Percentiles rank a stretch among this genome's conserved stretches.
Evolutionary conservation across 331 rosid species (phyloP).

Genomic region (Spiraea crenata): DNA sequence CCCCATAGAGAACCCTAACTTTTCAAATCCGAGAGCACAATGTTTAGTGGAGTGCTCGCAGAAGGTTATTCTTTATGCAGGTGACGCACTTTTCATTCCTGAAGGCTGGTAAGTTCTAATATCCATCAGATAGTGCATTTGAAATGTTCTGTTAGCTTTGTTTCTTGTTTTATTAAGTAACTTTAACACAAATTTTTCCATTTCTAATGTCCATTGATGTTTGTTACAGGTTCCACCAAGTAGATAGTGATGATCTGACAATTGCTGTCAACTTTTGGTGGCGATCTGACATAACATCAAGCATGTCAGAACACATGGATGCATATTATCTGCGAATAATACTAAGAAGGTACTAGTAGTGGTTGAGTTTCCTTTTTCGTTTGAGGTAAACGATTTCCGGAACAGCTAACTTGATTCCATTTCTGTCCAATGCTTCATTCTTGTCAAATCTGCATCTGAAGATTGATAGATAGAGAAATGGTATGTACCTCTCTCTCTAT

Average conservation of each 20-base stretch:
- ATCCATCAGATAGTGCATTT: background rate
- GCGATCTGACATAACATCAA: conserved; percentile 60
- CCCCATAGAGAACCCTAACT: conserved; percentile 70
- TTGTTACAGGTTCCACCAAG: conserved; percentile 80
- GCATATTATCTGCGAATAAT: conserved; percentile 78
- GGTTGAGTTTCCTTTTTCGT: conserved; percentile 23
- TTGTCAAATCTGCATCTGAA: conserved; percentile 37
- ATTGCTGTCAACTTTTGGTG: conserved; percentile 97
- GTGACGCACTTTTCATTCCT: conserved; percentile 93
- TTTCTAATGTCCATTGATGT: conserved; percentile 3
- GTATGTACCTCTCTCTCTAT: conserved; percentile 39
- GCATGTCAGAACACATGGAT: conserved; percentile 93
- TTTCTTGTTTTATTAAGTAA: background rate
- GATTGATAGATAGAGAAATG: conserved; percentile 88
- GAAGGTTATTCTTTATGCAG: conserved; percentile 73
- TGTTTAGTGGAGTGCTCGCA: conserved; percentile 54
- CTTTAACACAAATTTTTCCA: background rate
- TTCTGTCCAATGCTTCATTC: conserved; percentile 33
- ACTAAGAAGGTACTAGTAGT: conserved; percentile 66
- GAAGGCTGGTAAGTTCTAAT: conserved; percentile 81
- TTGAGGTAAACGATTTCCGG: conserved; percentile 2
- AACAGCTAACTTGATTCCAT: conserved; percentile 44
- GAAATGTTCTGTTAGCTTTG: background rate
- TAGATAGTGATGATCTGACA: conserved; percentile 87
- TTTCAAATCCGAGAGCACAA: conserved; percentile 77